These are phyloP conservation scores for Penicillium nucicola DNA, from an alignment of 495 filamentous ascomycete genomes.

Conservation along the genomic window DNA sequence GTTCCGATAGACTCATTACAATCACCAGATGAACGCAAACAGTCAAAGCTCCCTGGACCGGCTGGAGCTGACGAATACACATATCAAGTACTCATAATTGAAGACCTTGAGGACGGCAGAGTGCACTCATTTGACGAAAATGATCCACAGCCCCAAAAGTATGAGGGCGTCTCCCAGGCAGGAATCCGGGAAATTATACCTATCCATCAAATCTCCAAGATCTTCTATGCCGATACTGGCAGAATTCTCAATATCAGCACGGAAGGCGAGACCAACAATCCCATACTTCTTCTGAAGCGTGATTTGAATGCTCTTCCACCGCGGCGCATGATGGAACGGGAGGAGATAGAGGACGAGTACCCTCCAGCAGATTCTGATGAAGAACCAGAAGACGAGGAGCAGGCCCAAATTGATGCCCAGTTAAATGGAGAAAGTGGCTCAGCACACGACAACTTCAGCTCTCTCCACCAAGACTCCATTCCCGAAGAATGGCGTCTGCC, in stretches of 20 bases:
- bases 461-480: slow-evolving; percentile 33
- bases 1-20: slow-evolving; percentile 44
- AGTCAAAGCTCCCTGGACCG: slow-evolving; percentile 42
- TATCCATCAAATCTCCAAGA: slow-evolving; percentile 88
- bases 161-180: slow-evolving; percentile 67
- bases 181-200: slow-evolving; percentile 84
- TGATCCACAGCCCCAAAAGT: slow-evolving; percentile 56
- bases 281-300: slow-evolving; percentile 82
- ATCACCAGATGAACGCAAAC: slow-evolving; percentile 11
- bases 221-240: slow-evolving; percentile 96
- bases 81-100: slow-evolving; percentile 85
- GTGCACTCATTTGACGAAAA: slow-evolving; percentile 76
- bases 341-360: slow-evolving; percentile 32
- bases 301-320: slow-evolving; percentile 74
- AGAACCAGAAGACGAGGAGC: slow-evolving; percentile 45
- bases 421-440: slow-evolving; percentile 48
- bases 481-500: slow-evolving; percentile 65
- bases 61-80: slow-evolving; percentile 67
- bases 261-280: slow-evolving; percentile 76
- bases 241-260: slow-evolving; percentile 87
- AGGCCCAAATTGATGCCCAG: slow-evolving; percentile 68
- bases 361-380: slow-evolving; percentile 16
- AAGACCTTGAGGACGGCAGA: slow-evolving; percentile 90
- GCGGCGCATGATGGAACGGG: slow-evolving; percentile 59
- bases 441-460: slow-evolving; percentile 15